phyloP scores from a whole-genome alignment of 768 basidiomycete species.

The Leccinellum albellum region DNA sequence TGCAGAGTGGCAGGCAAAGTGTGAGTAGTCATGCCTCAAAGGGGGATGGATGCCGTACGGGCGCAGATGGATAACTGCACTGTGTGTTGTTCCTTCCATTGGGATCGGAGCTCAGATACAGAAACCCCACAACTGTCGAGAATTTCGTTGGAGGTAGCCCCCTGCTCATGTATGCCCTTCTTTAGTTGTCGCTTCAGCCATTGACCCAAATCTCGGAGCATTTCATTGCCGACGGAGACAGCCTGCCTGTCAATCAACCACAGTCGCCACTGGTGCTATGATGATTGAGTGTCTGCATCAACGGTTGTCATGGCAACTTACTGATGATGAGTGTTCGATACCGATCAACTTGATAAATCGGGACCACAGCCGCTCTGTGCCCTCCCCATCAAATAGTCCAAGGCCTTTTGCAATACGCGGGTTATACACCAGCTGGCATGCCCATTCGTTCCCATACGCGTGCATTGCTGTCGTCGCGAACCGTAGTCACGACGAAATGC shows the following conservation, averaged over 20 bases:
- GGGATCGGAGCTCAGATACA: background rate
- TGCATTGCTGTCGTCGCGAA: background rate
- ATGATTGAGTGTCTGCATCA: background rate
- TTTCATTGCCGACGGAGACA: background rate
- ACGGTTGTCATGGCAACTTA: background rate
- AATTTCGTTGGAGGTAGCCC: background rate
- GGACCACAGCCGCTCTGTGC: background rate
- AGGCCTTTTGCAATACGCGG: constrained; percentile 1
- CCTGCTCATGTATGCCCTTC: background rate
- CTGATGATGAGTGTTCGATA: background rate
- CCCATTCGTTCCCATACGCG: background rate
- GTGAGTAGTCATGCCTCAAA: background rate
- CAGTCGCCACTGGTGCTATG: background rate
- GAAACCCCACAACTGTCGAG: background rate
- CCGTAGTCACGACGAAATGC: background rate
- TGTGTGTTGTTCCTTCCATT: background rate
- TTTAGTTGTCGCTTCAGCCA: background rate
- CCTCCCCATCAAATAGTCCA: constrained; percentile 18
- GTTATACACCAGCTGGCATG: background rate
- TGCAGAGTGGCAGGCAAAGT: background rate
- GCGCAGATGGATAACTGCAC: background rate
- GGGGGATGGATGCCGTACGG: background rate
- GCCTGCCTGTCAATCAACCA: background rate
- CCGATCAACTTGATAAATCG: background rate
- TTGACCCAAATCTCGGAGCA: background rate